Percentiles rank a stretch among this genome's conserved stretches.
phyloP scores from a whole-genome alignment of 768 basidiomycete species.

The Russula abietina region DNA sequence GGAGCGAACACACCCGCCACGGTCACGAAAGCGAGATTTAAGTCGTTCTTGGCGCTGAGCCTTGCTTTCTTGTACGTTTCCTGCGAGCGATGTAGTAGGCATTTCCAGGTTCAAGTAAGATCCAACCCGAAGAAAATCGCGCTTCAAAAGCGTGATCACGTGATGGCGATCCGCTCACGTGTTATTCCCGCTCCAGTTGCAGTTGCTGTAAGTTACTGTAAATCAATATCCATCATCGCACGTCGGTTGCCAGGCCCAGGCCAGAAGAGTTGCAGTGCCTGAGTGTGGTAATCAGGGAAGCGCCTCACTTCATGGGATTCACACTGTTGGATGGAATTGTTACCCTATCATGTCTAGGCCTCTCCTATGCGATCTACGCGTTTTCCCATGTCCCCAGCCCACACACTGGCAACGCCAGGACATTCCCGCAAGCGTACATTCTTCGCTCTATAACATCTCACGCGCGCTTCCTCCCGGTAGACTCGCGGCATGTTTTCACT shows the following conservation, averaged over 20 bases:
- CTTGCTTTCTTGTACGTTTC: conserved; percentile 53
- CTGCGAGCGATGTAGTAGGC: conserved; percentile 20
- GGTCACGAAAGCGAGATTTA: conserved; percentile 61
- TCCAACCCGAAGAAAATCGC: not conserved
- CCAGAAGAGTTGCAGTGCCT: too few relatives aligned
- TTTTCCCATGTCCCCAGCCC: not conserved
- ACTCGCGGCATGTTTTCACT: not conserved
- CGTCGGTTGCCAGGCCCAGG: too few relatives aligned
- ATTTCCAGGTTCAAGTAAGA: not conserved
- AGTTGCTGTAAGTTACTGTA: too few relatives aligned
- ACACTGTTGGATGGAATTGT: not conserved
- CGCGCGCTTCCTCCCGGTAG: not conserved
- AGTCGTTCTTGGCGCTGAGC: conserved; percentile 54
- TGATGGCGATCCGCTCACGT: not conserved
- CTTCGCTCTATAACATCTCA: conserved; percentile 1
- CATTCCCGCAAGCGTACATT: conserved; percentile 26
- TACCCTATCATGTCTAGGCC: not conserved
- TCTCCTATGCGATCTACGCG: conserved; percentile 6
- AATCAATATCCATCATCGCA: too few relatives aligned
- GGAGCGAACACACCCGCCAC: conserved; percentile 32
- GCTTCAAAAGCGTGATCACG: not conserved
- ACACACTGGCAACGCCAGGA: conserved; percentile 40
- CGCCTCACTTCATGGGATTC: not conserved
- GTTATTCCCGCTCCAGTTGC: not conserved
- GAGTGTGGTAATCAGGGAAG: not conserved